A percentile compares a stretch with the other conserved stretches of the same genome.
These are phyloP conservation scores for Collybiopsis luxurians DNA, from an alignment of 768 basidiomycete species.

Conservation along the genomic window DNA sequence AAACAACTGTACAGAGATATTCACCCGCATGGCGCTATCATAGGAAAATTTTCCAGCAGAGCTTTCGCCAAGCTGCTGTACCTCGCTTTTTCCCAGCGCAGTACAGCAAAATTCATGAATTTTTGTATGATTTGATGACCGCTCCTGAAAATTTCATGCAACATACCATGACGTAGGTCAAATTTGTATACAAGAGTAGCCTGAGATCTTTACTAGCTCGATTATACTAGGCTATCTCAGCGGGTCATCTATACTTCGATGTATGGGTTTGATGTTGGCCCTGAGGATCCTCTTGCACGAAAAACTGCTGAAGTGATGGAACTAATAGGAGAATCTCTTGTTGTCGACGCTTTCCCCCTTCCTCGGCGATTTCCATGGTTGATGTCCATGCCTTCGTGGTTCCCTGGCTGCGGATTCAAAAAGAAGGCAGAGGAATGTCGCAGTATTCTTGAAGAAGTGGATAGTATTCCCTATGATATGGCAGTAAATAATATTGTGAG, in stretches of 20 bases:
- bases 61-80: neutral
- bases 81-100: neutral
- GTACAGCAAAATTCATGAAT: neutral
- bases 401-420: slow-evolving; percentile 32
- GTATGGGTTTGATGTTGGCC: slow-evolving; percentile 28
- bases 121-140: slow-evolving; percentile 9
- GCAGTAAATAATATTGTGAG: neutral
- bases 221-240: slow-evolving; percentile 9
- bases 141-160: slow-evolving; percentile 17
- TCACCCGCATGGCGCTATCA: neutral
- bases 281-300: slow-evolving; percentile 21
- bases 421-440: slow-evolving; percentile 24
- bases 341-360: slow-evolving; percentile 25
- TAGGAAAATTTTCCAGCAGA: neutral
- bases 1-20: neutral
- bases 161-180: slow-evolving; percentile 13
- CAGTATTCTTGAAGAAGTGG: neutral
- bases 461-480: neutral
- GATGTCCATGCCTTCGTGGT: slow-evolving; percentile 21
- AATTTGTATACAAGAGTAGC: slow-evolving; percentile 1
- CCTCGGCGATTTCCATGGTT: slow-evolving; percentile 1
- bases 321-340: slow-evolving; percentile 23
- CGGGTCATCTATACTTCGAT: slow-evolving; percentile 24
- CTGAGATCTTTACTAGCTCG: neutral
- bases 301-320: slow-evolving; percentile 13